Evolutionary conservation across 441 rosid species (phyloP), one percentile per base, ranked within the genome.

Genomic region (Brassica hybrid): DNA sequence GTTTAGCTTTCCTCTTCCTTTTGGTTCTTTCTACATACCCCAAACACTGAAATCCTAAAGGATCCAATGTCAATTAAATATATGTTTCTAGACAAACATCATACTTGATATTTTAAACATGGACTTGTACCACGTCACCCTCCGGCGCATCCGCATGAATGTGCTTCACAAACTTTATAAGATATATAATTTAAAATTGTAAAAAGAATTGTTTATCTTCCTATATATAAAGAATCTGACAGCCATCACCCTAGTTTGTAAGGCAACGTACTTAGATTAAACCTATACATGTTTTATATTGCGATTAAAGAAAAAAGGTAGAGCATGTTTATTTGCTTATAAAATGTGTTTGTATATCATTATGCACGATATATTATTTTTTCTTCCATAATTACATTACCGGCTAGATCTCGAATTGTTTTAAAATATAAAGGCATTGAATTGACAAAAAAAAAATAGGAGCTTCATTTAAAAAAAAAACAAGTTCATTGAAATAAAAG

Each of bases 31-130:
- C 19, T 27, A 41, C 72, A 63, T 25, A 61, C 65, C 65, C 16
- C 63, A n/a, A 23, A 62, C 78, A 69, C 79, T 43, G 63, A 69
- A 74, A 64, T 21, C 76, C 79, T 64, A 79, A 79, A 69, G 82
- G 72, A 79, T 79, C 82, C 82, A 74, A 69, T 79, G 79, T 43
- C 68, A 58, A 69, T 69, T 7, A 32, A 62, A 17, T n/a, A 13
- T 50, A 59, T 54, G 14, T 72, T 52, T 48, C 7, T 7, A 10
- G 16, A 2, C 43, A 57, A 58, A 7, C 61, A 57, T 25, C 14
- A 25, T 59, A 13, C 5, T 27, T 43, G 5, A 16, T 32, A 66
- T 21, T 48, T 41, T 59, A n/a, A 73, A 67, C 36, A 14, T 66
- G 17, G 27, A 7, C 11, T 57, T 60, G 7, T 19, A 36, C 57